phyloP scores from a whole-genome alignment of 2,329 filamentous ascomycete species.

The Sporothrix globosa region DNA sequence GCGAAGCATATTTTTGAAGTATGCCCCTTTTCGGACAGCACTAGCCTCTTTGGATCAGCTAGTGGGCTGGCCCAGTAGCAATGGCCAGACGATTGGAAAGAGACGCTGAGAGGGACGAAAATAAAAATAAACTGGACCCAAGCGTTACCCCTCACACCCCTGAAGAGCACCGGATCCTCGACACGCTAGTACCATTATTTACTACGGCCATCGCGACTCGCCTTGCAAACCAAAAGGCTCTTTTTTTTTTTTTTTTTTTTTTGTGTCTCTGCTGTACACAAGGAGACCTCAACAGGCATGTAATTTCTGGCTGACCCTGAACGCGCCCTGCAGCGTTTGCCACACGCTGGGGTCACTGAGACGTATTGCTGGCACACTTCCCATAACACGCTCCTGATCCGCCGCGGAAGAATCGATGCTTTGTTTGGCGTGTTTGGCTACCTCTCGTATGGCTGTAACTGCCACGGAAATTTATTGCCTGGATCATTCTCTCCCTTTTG shows the following conservation, averaged over 20 bases:
- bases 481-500: conserved; percentile 16
- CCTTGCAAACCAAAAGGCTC: background rate
- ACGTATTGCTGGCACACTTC: conserved; percentile 16
- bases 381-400: background rate
- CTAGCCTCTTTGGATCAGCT: conserved; percentile 5
- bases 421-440: conserved; percentile 21
- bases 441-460: background rate
- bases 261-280: background rate
- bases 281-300: conserved; percentile 6
- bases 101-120: conserved; percentile 20
- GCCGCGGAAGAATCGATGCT: conserved; percentile 7
- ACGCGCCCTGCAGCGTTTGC: background rate
- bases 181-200: conserved; percentile 4
- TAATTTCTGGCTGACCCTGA: too few relatives aligned
- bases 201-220: conserved; percentile 27
- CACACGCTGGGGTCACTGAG: background rate
- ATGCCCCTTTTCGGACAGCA: background rate
- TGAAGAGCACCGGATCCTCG: conserved; percentile 25
- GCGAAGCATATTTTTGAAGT: background rate
- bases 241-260: background rate
- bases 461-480: conserved; percentile 7
- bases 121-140: conserved; percentile 25
- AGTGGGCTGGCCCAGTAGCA: conserved; percentile 24
- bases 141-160: conserved; percentile 32
- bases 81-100: conserved; percentile 24